Evolutionary conservation across 306 rosid species (phyloP), one percentile per base, ranked within the genome.

Genomic region (Luffa acutangula): DNA sequence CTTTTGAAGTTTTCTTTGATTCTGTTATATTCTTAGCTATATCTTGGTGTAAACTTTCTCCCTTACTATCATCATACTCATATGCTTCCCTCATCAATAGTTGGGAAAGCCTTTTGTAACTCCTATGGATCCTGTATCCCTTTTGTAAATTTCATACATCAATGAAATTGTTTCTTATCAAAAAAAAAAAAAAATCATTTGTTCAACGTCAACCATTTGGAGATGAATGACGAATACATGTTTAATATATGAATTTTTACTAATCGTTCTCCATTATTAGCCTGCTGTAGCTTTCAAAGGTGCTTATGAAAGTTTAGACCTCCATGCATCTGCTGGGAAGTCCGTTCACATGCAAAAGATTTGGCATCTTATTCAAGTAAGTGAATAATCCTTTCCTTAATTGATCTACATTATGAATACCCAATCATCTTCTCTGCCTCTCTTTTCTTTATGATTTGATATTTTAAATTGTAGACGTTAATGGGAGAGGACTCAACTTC

Each of bases 341-440:
- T 91, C 99, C 76, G 99, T 93, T 73, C 89, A 82, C 20, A 89
- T 95, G 93, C 92, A 86, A 85, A 95, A 95, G 89, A 93, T 95
- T 81, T 95, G 99, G 99, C 97, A 91, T 88, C 94, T 95, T 85
- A 85, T 95, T 81, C 96, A 90, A 97, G 99, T 93, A 66, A 72
- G 73, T 77, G 83, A 62, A 2, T 81, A 17, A 36, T 75, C 79
- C 36, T 84, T 80, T 54, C 34, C 77, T 77, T 31, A 9, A 25
- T 69, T 82, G 59, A 42, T 45, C 67, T 69, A 10, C 43, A 62
- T 14, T 21, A 77, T 56, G 78, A 57, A 18, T 71, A 56, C 77
- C 34, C 45, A 21, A 48, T 45, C 77, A 72, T 48, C 42, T 48
- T 72, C 58, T 43, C 43, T 46, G 77, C 57, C 57, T 31, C 58